These are phyloP conservation scores for Pichia sp. DNA, from an alignment of 1,139 yeast genomes.

Conservation along the genomic window DNA sequence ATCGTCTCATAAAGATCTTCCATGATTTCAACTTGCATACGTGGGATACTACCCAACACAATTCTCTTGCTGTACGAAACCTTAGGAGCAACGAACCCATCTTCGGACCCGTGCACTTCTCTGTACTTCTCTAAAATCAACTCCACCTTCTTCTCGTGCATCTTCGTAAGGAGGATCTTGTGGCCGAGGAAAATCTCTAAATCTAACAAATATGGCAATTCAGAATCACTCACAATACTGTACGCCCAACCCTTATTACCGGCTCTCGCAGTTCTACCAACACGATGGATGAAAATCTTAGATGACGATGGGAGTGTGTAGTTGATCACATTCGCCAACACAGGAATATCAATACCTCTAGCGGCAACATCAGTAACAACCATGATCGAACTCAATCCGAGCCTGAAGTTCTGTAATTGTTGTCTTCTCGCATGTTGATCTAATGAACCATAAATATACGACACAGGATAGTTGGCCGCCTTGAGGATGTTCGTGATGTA, in stretches of 20 bases:
- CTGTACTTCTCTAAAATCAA: constrained; percentile 46
- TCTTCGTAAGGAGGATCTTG: constrained; percentile 66
- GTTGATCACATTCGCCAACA: constrained; percentile 90
- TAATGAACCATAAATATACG: constrained; percentile 90
- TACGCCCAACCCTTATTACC: constrained; percentile 99
- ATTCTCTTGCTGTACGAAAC: constrained; percentile 74
- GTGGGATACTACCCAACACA: constrained; percentile 81
- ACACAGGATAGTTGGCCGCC: constrained; percentile 74
- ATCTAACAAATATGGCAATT: constrained; percentile 87
- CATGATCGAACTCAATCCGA: constrained; percentile 76
- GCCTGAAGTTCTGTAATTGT: constrained; percentile 81
- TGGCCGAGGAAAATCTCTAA: constrained; percentile 88
- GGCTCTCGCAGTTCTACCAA: constrained; percentile 99
- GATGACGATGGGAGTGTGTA: constrained; percentile 90
- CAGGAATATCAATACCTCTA: constrained; percentile 98
- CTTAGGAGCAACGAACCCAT: constrained; percentile 43
- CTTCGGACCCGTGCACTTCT: constrained; percentile 35
- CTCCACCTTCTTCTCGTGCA: constrained; percentile 62
- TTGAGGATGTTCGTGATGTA: constrained; percentile 69
- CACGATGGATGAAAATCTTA: constrained; percentile 93
- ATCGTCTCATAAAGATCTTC: constrained; percentile 71
- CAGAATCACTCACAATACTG: constrained; percentile 80
- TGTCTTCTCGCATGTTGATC: constrained; percentile 95
- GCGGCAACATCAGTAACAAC: constrained; percentile 99
- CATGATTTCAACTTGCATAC: constrained; percentile 65